These are phyloP conservation scores for Serendipita sp. DNA, from an alignment of 768 basidiomycete species.

Conservation along the genomic window DNA sequence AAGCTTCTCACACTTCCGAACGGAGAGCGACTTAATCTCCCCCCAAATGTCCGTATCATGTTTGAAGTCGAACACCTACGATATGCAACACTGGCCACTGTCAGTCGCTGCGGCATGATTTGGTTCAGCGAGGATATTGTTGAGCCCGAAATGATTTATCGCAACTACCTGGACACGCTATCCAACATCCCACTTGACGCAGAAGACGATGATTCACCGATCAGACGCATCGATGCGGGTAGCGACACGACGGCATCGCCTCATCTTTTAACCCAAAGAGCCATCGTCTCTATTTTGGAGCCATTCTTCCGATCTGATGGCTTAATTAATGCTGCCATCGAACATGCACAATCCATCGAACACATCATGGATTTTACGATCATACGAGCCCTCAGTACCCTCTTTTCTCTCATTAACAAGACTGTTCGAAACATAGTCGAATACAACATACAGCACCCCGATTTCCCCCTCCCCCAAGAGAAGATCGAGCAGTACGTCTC, in stretches of 20 bases:
- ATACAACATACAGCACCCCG: conserved; percentile 86
- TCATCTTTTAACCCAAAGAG: conserved; percentile 58
- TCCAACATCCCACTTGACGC: conserved; percentile 63
- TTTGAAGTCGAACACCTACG: conserved; percentile 97
- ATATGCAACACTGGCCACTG: conserved; percentile 93
- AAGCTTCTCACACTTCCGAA: conserved; percentile 91
- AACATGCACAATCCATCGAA: conserved; percentile 68
- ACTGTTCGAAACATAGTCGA: conserved; percentile 84
- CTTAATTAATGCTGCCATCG: conserved; percentile 62
- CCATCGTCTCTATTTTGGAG: conserved; percentile 57
- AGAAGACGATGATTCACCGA: conserved; percentile 68
- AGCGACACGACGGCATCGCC: conserved; percentile 19
- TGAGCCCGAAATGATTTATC: conserved; percentile 80
- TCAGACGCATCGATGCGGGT: conserved; percentile 39
- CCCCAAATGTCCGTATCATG: conserved; percentile 96
- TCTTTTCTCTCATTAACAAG: conserved; percentile 96
- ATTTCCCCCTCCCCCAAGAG: conserved; percentile 78
- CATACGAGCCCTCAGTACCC: conserved; percentile 81
- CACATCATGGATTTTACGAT: conserved; percentile 98
- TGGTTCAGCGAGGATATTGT: conserved; percentile 99
- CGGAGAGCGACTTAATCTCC: conserved; percentile 92
- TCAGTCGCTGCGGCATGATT: conserved; percentile 99
- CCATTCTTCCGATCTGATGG: conserved; percentile 72
- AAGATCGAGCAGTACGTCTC: conserved; percentile 81
- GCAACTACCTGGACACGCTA: conserved; percentile 69